phyloP scores from a whole-genome alignment of 768 basidiomycete species.

The Tylopilus intermedius region DNA sequence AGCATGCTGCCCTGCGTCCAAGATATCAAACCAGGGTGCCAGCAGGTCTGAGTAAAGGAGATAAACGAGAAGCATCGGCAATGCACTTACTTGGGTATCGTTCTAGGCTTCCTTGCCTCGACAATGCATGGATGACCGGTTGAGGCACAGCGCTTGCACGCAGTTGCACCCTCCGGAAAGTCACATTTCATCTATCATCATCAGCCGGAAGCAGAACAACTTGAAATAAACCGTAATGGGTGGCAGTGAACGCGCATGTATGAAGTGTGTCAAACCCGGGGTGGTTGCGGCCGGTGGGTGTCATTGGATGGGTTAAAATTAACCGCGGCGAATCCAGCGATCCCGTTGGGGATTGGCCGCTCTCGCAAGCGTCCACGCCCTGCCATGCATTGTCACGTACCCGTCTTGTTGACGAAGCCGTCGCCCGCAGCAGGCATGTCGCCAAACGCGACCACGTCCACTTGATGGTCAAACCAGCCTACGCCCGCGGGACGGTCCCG shows the following conservation, averaged over 20 bases:
- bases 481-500: no score
- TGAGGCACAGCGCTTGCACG: conserved; percentile 72
- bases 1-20: no score
- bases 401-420: no score
- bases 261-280: background rate
- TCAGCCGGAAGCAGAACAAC: conserved; percentile 10
- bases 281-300: conserved; percentile 1
- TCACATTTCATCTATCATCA: conserved; percentile 75
- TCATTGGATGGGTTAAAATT: conserved; percentile 4
- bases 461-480: no score
- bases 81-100: conserved; percentile 74
- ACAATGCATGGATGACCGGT: conserved; percentile 77
- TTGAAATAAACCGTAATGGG: conserved; percentile 12
- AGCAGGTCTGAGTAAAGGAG: background rate
- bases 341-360: conserved; percentile 10
- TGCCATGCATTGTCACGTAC: no score
- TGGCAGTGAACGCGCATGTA: conserved; percentile 2
- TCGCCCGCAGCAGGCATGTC: no score
- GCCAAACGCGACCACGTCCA: no score
- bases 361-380: no score
- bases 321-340: conserved; percentile 4
- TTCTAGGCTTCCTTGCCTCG: conserved; percentile 75
- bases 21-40: no score
- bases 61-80: conserved; percentile 12
- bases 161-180: conserved; percentile 65